Percentiles rank a stretch among this genome's conserved stretches.
These are phyloP conservation scores for Diaporthe vexans DNA, from an alignment of 2,329 filamentous ascomycete species.

Conservation along the genomic window DNA sequence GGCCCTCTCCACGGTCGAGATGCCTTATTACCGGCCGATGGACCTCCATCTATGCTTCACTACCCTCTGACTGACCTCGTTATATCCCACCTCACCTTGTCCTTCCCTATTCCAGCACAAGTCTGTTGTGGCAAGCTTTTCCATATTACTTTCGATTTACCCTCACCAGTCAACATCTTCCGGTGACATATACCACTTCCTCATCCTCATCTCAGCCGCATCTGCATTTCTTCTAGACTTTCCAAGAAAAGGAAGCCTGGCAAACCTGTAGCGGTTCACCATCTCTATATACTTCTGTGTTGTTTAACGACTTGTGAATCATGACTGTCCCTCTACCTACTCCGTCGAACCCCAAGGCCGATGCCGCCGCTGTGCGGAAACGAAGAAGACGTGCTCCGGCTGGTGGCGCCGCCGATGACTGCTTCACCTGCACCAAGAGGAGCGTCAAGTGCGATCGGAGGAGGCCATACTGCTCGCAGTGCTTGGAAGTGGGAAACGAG, in stretches of 20 bases:
- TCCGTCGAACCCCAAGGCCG: conserved; percentile 51
- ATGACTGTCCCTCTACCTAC: conserved; percentile 66
- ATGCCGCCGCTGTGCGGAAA: conserved; percentile 68
- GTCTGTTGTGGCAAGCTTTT: conserved; percentile 48
- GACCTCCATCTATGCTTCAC: conserved; percentile 39
- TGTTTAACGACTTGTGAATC: conserved; percentile 40
- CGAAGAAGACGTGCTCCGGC: conserved; percentile 89
- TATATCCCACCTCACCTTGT: conserved; percentile 51
- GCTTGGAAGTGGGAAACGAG: conserved; percentile 90
- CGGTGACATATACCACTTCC: conserved; percentile 48
- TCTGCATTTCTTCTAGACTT: conserved; percentile 42
- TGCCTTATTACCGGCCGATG: conserved; percentile 28
- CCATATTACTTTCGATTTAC: conserved; percentile 59
- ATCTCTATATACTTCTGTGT: conserved; percentile 34
- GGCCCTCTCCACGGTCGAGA: conserved; percentile 27
- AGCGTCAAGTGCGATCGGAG: conserved; percentile 90
- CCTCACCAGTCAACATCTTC: conserved; percentile 55
- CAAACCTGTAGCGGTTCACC: conserved; percentile 3
- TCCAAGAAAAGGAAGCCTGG: conserved; percentile 36
- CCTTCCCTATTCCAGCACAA: conserved; percentile 49
- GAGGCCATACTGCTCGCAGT: conserved; percentile 94
- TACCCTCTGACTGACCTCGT: conserved; percentile 44
- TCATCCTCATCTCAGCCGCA: conserved; percentile 43
- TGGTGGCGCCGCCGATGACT: conserved; percentile 92
- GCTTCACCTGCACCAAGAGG: conserved; percentile 91